phyloP scores from a whole-genome alignment of 139 green algal species.

The Haematococcus lacustris region DNA sequence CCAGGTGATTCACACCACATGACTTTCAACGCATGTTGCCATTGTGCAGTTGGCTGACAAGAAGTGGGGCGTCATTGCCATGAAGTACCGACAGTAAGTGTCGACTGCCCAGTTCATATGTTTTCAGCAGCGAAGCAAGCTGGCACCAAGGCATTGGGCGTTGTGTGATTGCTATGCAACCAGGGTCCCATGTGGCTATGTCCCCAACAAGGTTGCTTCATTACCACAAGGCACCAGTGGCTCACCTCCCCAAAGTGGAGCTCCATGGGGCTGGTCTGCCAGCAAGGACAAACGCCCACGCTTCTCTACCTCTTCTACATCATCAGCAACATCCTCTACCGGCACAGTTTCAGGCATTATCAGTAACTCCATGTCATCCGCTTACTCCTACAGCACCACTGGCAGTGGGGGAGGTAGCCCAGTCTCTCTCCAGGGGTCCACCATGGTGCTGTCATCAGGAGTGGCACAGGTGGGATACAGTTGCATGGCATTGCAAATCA shows the following conservation, averaged over 20 bases:
- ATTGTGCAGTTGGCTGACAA: slow-evolving; percentile 14
- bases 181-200: background rate
- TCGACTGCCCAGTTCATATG: background rate
- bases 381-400: no score
- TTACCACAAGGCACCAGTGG: background rate
- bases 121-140: background rate
- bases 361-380: background rate
- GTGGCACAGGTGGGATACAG: no score
- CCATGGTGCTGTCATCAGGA: no score
- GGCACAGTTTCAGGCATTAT: slow-evolving; percentile 1
- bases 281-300: background rate
- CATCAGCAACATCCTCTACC: background rate
- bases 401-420: no score
- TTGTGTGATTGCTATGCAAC: background rate
- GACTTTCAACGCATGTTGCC: background rate
- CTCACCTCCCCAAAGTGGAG: background rate
- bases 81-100: background rate
- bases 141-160: background rate
- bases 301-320: background rate
- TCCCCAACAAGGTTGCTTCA: background rate
- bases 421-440: no score
- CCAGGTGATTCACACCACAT: background rate
- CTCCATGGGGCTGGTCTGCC: background rate
- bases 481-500: no score
- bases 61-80: slow-evolving; percentile 23